These are phyloP conservation scores for Cercophora scortea DNA, from an alignment of 495 filamentous ascomycete genomes.

Conservation along the genomic window DNA sequence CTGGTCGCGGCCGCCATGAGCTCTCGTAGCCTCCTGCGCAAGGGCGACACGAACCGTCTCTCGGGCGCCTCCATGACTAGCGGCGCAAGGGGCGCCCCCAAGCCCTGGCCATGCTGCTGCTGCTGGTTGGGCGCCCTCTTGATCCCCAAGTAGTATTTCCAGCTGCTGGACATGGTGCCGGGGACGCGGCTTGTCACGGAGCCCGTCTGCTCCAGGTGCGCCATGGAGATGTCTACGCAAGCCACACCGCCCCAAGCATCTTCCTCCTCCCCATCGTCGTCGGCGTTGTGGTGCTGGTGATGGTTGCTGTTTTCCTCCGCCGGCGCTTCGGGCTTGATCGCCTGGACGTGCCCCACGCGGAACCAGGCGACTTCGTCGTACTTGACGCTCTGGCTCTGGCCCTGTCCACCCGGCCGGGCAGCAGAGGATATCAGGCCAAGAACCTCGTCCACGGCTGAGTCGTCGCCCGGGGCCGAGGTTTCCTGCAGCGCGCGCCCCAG, in stretches of 20 bases:
- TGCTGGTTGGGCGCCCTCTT: constrained; percentile 43
- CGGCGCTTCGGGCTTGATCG: constrained; percentile 27
- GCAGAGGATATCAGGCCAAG: constrained; percentile 33
- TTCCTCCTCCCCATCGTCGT: constrained; percentile 42
- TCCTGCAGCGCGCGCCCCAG: constrained; percentile 70
- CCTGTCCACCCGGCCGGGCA: constrained; percentile 16
- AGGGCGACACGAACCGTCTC: constrained; percentile 49
- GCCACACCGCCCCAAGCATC: constrained; percentile 78
- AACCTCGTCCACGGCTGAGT: constrained; percentile 58
- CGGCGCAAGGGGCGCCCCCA: constrained; percentile 26
- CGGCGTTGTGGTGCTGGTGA: constrained; percentile 1
- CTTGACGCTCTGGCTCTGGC: constrained; percentile 12
- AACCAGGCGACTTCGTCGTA: constrained; percentile 81
- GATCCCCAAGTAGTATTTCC: constrained; percentile 79
- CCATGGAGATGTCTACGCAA: constrained; percentile 72
- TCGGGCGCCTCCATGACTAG: constrained; percentile 31
- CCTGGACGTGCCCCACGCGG: constrained; percentile 63
- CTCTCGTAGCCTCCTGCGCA: constrained; percentile 73
- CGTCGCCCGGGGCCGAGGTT: constrained; percentile 44
- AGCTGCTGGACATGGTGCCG: constrained; percentile 60
- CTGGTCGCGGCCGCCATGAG: constrained; percentile 83
- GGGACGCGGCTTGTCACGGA: constrained; percentile 73
- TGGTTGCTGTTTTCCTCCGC: background rate
- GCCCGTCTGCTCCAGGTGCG: constrained; percentile 81
- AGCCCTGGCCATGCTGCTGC: background rate